phyloP scores from a whole-genome alignment of 139 green algal genomes.

The Yamagishiella unicocca region DNA sequence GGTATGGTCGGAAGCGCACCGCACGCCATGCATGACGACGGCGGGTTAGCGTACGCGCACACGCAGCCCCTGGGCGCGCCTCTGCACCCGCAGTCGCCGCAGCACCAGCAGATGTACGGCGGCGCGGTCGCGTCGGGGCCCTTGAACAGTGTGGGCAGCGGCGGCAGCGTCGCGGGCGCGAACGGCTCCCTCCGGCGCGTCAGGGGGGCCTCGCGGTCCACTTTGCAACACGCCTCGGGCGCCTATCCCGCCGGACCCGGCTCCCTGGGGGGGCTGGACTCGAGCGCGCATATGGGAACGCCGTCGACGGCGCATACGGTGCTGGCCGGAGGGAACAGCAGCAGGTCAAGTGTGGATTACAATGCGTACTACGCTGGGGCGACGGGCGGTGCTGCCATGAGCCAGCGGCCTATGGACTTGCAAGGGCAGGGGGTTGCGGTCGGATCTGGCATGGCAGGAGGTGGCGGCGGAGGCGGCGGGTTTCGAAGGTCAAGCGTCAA shows the following conservation, averaged over 20 bases:
- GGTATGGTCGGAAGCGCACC: not conserved
- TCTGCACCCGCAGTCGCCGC: not conserved
- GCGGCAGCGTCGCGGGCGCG: not conserved
- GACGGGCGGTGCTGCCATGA: not conserved
- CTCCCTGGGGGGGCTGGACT: not conserved
- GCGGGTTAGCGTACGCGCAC: not conserved
- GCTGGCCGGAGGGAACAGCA: not conserved
- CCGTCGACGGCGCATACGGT: not conserved
- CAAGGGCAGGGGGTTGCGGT: not conserved
- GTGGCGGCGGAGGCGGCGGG: conserved; percentile 6
- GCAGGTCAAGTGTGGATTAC: conserved; percentile 6
- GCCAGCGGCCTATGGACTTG: not conserved
- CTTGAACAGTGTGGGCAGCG: not conserved
- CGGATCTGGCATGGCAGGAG: not conserved
- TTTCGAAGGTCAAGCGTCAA: not conserved
- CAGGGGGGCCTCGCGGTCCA: not conserved
- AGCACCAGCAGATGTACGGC: not conserved
- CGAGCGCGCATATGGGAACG: not conserved
- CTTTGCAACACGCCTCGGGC: not conserved
- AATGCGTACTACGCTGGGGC: not conserved
- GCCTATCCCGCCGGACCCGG: not conserved
- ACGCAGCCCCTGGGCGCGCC: not conserved
- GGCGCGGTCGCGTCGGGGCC: not conserved
- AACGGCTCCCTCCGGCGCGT: not conserved
- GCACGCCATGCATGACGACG: not conserved